Evolutionary conservation across 805 yeast species (phyloP).

Genomic region (Myxozyma sirexii): DNA sequence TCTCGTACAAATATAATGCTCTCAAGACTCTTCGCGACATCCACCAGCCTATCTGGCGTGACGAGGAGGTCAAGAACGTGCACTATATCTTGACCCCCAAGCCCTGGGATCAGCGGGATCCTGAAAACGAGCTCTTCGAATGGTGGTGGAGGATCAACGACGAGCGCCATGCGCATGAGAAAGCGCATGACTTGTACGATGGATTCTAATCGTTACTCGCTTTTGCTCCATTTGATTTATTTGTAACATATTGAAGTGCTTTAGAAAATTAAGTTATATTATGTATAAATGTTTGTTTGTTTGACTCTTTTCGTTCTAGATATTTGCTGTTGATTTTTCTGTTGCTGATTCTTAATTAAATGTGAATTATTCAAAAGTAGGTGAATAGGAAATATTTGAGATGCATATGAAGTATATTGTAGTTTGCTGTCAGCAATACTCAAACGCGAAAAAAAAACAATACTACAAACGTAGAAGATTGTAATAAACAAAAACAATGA

Average conservation of each 20-base stretch:
- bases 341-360: no score
- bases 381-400: neutral
- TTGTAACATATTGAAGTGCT: no score
- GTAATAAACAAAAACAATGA: neutral
- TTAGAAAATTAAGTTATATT: no score
- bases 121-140: slow-evolving; percentile 46
- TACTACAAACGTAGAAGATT: neutral
- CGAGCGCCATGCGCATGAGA: slow-evolving; percentile 43
- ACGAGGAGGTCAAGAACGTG: slow-evolving; percentile 54
- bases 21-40: slow-evolving; percentile 53
- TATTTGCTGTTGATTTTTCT: no score
- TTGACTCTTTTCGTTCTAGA: neutral
- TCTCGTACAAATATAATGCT: slow-evolving; percentile 58
- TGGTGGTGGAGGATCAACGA: slow-evolving; percentile 54
- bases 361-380: neutral
- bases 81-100: slow-evolving; percentile 62
- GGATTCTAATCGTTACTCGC: slow-evolving; percentile 25
- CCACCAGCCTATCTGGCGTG: slow-evolving; percentile 54
- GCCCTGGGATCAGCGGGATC: slow-evolving; percentile 56
- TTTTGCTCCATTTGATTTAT: neutral
- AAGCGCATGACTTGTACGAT: slow-evolving; percentile 27
- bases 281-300: no score
- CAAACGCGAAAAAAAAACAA: neutral
- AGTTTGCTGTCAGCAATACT: neutral
- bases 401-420: neutral